A percentile compares a stretch with the other conserved stretches of the same genome.
These are phyloP conservation scores for Scytalidium sp. DNA, from an alignment of 2,329 filamentous ascomycete genomes.

Conservation along the genomic window DNA sequence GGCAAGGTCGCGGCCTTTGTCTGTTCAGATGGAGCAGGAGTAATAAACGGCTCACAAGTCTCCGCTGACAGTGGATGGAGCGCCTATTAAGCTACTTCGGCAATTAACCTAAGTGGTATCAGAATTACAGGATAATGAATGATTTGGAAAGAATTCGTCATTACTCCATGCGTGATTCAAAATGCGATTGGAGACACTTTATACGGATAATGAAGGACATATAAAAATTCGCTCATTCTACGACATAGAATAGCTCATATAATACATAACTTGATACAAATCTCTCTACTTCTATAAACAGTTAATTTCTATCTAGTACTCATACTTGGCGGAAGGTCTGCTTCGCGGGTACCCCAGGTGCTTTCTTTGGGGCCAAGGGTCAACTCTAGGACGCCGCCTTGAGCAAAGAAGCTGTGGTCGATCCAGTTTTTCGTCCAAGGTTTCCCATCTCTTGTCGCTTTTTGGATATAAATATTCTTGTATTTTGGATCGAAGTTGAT, in stretches of 20 bases:
- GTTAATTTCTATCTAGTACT: slow-evolving; percentile 36
- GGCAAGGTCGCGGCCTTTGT: no score
- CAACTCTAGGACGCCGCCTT: slow-evolving; percentile 61
- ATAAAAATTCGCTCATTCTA: no score
- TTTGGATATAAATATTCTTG: slow-evolving; percentile 58
- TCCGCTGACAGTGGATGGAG: no score
- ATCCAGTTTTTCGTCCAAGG: slow-evolving; percentile 63
- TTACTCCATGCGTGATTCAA: no score
- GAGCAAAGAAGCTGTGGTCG: slow-evolving; percentile 61
- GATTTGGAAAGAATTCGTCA: no score
- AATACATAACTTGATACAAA: neutral
- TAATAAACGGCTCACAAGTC: no score
- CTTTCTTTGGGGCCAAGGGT: slow-evolving; percentile 58
- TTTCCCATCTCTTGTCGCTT: slow-evolving; percentile 55
- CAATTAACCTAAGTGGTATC: no score
- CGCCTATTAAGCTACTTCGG: no score
- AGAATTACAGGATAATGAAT: no score
- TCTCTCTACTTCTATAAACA: neutral
- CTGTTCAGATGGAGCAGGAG: no score
- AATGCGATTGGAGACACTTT: no score
- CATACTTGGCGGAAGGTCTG: slow-evolving; percentile 58
- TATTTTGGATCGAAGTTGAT: slow-evolving; percentile 58
- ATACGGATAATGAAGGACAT: no score
- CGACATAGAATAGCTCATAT: neutral
- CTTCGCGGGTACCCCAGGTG: slow-evolving; percentile 53